Conservation (phyloP, 176 grass and related monocot species). For the Aegilops umbellulata region DNA sequence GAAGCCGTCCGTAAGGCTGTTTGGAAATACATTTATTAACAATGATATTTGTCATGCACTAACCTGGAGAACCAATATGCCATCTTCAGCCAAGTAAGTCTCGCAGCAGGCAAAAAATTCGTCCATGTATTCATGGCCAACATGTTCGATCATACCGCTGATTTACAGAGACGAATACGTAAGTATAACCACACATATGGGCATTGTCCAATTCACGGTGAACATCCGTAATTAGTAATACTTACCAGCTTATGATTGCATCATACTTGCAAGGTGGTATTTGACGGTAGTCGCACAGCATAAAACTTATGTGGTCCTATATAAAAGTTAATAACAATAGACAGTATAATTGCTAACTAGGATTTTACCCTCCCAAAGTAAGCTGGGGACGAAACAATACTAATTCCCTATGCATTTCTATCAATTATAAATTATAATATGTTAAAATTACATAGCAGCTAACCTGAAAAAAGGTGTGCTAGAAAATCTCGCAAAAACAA, state of each 20-base stretch:
- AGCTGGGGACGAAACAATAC: neutral
- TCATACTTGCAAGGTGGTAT: conserved; percentile 3
- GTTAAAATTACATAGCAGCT: neutral
- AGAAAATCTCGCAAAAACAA: no score
- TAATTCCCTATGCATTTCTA: neutral
- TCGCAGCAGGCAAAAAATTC: neutral
- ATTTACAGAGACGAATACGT: neutral
- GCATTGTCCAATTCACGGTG: neutral
- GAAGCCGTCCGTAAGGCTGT: neutral
- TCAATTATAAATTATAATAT: neutral
- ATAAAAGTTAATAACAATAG: neutral
- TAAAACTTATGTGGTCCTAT: neutral
- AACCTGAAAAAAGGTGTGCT: neutral
- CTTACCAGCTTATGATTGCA: neutral
- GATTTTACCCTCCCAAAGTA: neutral
- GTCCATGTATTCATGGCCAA: neutral
- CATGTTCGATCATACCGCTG: neutral
- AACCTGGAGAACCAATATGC: neutral
- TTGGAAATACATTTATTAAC: neutral
- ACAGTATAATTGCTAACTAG: neutral
- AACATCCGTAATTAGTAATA: neutral
- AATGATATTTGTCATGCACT: neutral
- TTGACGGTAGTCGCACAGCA: neutral
- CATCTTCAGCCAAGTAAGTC: conserved; percentile 8
- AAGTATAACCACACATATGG: neutral